phyloP scores from a whole-genome alignment of 176 grass and related monocot species.

The Leersia perrieri region DNA sequence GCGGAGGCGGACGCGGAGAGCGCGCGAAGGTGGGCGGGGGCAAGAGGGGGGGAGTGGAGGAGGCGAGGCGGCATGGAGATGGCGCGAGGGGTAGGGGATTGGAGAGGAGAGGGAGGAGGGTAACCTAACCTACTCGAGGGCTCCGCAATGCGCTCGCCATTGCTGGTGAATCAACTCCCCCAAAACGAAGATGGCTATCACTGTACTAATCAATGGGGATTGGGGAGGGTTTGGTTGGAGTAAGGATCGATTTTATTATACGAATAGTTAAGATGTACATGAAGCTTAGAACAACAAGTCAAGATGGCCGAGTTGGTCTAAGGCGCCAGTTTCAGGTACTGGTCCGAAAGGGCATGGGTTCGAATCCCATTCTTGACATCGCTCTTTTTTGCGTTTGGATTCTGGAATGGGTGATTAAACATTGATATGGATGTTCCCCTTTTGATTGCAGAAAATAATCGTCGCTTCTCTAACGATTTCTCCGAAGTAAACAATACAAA shows the following conservation, averaged over 20 bases:
- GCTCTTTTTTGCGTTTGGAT: no score
- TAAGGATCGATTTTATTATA: no score
- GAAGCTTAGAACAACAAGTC: neutral
- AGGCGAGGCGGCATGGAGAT: slow-evolving; percentile 5
- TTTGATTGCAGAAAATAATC: neutral
- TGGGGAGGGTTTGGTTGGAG: no score
- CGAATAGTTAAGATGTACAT: no score
- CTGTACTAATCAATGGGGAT: no score
- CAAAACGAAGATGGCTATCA: neutral
- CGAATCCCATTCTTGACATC: slow-evolving; percentile 56
- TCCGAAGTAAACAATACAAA: neutral
- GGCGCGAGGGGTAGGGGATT: neutral
- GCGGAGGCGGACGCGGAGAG: neutral
- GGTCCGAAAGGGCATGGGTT: slow-evolving; percentile 59
- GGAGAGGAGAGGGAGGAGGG: neutral
- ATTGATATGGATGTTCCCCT: no score
- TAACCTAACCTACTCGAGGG: neutral
- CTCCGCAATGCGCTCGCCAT: neutral
- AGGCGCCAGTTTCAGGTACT: slow-evolving; percentile 97
- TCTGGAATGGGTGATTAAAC: no score
- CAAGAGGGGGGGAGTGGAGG: neutral
- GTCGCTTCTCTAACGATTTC: neutral
- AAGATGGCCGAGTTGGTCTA: slow-evolving; percentile 99
- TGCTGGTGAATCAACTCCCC: neutral
- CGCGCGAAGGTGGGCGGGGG: neutral